A percentile compares a stretch with the other conserved stretches of the same genome.
Conservation (phyloP, 257 asterid species). For the Solanum arcanum region DNA sequence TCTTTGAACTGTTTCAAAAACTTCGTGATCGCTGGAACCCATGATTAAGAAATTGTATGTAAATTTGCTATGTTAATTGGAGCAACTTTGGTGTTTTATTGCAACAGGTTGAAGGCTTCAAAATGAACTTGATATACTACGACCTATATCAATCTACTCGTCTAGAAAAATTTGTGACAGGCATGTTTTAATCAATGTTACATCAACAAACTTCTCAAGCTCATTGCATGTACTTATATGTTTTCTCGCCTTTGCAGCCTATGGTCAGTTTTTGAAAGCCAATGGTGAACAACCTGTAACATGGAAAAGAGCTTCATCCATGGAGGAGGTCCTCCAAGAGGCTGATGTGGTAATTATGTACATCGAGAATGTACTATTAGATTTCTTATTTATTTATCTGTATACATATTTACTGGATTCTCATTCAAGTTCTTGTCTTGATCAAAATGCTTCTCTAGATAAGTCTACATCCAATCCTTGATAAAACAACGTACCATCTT, state of each 20-base stretch:
- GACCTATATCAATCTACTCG: slow-evolving; percentile 96
- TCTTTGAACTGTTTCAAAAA: background rate
- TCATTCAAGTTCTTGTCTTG: background rate
- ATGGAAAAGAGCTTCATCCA: slow-evolving; percentile 80
- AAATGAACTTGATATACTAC: slow-evolving; percentile 91
- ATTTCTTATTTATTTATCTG: background rate
- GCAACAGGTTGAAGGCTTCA: slow-evolving; percentile 91
- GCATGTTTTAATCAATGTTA: slow-evolving; percentile 17
- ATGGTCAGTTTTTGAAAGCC: slow-evolving; percentile 84
- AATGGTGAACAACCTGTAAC: slow-evolving; percentile 88
- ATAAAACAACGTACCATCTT: slow-evolving; percentile 89
- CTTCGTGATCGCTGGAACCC: background rate
- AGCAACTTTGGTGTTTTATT: background rate
- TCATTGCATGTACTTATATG: background rate
- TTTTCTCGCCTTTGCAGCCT: slow-evolving; percentile 39
- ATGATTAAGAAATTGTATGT: background rate
- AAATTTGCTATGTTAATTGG: background rate
- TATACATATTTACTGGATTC: background rate
- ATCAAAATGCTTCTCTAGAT: slow-evolving; percentile 33
- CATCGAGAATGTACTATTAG: background rate
- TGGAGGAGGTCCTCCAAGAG: slow-evolving; percentile 88
- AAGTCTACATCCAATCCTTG: slow-evolving; percentile 91
- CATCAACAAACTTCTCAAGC: background rate
- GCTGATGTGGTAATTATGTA: slow-evolving; percentile 63
- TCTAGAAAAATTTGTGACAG: slow-evolving; percentile 87